A percentile compares a stretch with the other conserved stretches of the same genome.
Conservation (phyloP, 306 rosid genomes). For the Cicer yamashitae region DNA sequence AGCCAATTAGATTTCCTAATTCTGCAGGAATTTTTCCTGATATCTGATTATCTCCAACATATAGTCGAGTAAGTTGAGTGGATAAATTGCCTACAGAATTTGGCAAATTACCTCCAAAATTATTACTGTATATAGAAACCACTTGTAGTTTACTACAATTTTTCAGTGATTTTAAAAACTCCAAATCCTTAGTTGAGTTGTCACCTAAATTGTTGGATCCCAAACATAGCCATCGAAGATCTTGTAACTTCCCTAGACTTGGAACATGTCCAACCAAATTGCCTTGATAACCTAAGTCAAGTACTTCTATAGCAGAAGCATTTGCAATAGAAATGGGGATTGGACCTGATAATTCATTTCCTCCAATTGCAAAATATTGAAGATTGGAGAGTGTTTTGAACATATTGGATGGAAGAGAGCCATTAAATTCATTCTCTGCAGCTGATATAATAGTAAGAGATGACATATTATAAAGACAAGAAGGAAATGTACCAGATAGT, state of each 20-base stretch:
- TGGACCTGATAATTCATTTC: slow-evolving; percentile 13
- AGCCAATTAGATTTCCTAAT: slow-evolving; percentile 34
- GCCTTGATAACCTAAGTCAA: not conserved
- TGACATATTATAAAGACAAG: slow-evolving; percentile 19
- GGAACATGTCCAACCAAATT: slow-evolving; percentile 37
- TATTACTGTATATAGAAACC: not conserved
- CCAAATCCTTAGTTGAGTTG: slow-evolving; percentile 35
- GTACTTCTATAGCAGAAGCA: not conserved
- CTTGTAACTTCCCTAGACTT: not conserved
- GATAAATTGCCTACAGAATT: slow-evolving; percentile 43
- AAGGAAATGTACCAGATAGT: not conserved
- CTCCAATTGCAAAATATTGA: not conserved
- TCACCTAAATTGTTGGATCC: not conserved
- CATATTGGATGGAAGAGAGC: slow-evolving; percentile 13
- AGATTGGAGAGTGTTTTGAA: slow-evolving; percentile 7
- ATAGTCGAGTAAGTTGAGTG: not conserved
- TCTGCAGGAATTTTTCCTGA: slow-evolving; percentile 33
- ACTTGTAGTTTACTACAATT: slow-evolving; percentile 32
- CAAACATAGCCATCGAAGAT: fast-evolving
- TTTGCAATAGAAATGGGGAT: slow-evolving; percentile 25
- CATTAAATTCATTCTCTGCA: not conserved
- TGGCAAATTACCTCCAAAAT: slow-evolving; percentile 49
- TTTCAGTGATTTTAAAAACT: slow-evolving; percentile 39
- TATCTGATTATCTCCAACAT: slow-evolving; percentile 13
- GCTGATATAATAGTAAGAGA: not conserved